Evolutionary conservation across 2,329 filamentous ascomycete genomes (phyloP).

Genomic region (Penicillium digitatum): DNA sequence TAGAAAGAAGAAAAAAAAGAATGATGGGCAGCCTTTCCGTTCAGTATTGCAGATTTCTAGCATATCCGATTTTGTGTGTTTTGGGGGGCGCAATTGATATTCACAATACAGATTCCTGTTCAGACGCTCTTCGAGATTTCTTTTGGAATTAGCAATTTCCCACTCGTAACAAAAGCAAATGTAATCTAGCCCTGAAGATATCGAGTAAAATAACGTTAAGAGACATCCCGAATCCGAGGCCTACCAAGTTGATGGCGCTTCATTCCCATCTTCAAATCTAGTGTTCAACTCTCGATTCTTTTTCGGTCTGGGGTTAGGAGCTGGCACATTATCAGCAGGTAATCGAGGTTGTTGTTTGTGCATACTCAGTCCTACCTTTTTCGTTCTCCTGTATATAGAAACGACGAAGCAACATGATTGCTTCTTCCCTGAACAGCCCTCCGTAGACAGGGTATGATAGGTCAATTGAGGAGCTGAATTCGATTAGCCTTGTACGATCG

Average conservation of each 20-base stretch:
- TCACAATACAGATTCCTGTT: constrained; percentile 20
- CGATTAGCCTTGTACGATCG: constrained; percentile 7
- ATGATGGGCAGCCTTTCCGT: constrained; percentile 11
- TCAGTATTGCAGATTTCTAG: constrained; percentile 23
- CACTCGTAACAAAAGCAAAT: background rate
- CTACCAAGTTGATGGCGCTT: background rate
- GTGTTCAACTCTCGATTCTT: constrained; percentile 62
- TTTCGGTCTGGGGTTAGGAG: constrained; percentile 62
- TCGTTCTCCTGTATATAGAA: constrained; percentile 99
- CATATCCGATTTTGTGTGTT: constrained; percentile 24
- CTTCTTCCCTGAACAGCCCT: constrained; percentile 84
- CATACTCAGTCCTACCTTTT: constrained; percentile 56
- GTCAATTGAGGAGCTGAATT: constrained; percentile 64
- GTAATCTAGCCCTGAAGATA: background rate
- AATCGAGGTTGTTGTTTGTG: background rate
- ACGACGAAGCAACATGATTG: constrained; percentile 82
- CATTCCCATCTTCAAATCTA: constrained; percentile 42
- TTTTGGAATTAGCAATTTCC: background rate
- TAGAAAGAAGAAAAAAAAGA: constrained; percentile 12
- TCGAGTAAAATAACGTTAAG: background rate
- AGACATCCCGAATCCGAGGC: background rate
- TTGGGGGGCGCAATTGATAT: constrained; percentile 24
- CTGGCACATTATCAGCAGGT: constrained; percentile 34
- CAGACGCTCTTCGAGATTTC: background rate
- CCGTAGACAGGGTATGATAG: constrained; percentile 76